Base-by-base conservation (phyloP, 1,139 yeast genomes). In the Wickerhamiella infanticola region DNA sequence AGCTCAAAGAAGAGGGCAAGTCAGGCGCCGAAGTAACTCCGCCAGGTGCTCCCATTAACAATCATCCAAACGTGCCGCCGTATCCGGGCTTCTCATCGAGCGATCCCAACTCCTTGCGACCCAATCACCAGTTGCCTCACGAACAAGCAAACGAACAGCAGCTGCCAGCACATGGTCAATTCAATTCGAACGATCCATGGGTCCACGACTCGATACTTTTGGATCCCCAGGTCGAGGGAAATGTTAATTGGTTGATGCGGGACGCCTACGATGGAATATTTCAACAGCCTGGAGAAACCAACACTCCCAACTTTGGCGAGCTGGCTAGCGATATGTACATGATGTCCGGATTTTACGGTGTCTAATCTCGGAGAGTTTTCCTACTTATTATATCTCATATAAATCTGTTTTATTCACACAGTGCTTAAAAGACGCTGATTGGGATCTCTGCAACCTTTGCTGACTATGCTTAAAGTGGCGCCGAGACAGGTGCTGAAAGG, bases 391-490 rank as follows among this genome's bases (percentile, higher is more conserved):
- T 18, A 18, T 18, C 18, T 18, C 18, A 2, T 18, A 18, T 18
- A 18, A 18, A 18, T 18, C 18, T 18, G 18, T 18, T 18, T 18
- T 18, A 18, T 18, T 18, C 18, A 18, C 18, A 18, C 18, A 18
- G 18, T 18, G 18, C 18, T 18, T 18, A 18, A 18, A 18, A 18
- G 18, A 18, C 18, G 18, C 18, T 18, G 18, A 18, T 18, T 18
- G 18, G 18, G 18, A 18, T 18, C 2, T 18, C 18, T 18, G 18
- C 18, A 11, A 29, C 11, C 33, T 29, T 13, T 13, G 37, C 37
- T 35, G n/a, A 35, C 18, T 35, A 38, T 38, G 40, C 25, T 25
- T 29, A 24, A 38, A 38, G 40, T 38, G 40, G 40, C 40, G 40
- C 40, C 40, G 24, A 24, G 13, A 13, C 31, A 26, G 9, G 33